phyloP scores from a whole-genome alignment of 2,329 filamentous ascomycete species.

The Epichloe amarillans region DNA sequence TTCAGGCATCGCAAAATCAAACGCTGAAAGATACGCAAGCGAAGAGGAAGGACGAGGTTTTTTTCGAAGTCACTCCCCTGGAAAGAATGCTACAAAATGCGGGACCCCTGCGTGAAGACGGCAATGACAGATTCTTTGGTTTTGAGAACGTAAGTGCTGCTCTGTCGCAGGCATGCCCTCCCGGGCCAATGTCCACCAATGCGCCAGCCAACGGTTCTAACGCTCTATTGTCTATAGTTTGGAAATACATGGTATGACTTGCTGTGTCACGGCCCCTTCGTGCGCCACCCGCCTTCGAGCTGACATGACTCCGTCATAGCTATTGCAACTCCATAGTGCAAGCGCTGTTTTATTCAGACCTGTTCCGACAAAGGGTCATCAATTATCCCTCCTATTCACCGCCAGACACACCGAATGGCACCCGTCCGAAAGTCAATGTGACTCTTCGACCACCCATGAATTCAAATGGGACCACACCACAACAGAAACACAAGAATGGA shows the following conservation, averaged over 20 bases:
- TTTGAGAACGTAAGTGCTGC: constrained; percentile 76
- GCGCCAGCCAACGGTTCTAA: background rate
- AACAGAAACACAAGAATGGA: constrained; percentile 38
- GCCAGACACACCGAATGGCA: constrained; percentile 53
- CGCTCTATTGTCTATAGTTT: constrained; percentile 44
- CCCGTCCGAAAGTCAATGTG: constrained; percentile 41
- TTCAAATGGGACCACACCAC: constrained; percentile 26
- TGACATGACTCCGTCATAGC: constrained; percentile 31
- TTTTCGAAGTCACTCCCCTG: constrained; percentile 46
- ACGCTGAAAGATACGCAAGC: constrained; percentile 31
- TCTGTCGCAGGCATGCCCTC: background rate
- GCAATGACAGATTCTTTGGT: constrained; percentile 96
- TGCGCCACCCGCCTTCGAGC: background rate
- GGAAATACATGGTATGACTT: constrained; percentile 79
- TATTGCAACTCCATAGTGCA: constrained; percentile 99
- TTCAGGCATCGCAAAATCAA: constrained; percentile 30
- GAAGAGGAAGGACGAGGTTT: constrained; percentile 44
- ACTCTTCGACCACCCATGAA: constrained; percentile 44
- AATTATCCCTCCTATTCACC: constrained; percentile 70
- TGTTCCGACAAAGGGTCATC: constrained; percentile 88
- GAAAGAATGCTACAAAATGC: constrained; percentile 70
- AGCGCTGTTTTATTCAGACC: constrained; percentile 87
- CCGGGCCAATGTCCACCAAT: background rate
- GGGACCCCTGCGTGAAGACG: constrained; percentile 69
- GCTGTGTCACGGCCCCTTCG: background rate